Base-by-base conservation (phyloP, 805 yeast genomes). In the Candida xyloterini region DNA sequence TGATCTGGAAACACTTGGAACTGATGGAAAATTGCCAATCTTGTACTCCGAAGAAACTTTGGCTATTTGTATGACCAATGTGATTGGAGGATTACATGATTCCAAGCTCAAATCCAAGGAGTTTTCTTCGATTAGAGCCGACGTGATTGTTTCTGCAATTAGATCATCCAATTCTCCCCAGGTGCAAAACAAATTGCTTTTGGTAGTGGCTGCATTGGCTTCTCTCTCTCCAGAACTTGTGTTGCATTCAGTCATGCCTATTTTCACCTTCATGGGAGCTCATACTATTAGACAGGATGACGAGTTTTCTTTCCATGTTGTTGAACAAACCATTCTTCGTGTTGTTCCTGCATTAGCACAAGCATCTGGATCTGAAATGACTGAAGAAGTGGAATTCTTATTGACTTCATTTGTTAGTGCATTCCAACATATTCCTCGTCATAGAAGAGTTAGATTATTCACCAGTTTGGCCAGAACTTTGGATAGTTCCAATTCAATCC, bases 211-310 rank as follows among this genome's bases (percentile, higher is more conserved):
- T 2, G 83, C 88, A 34, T 68, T 93, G 50, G 98, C 98, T 1
- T 71, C 88, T 1, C 66, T 93, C 40, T 85, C 91, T 10, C 96
- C 98, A 7, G 97, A 91, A 56, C 78, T 84, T 22, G 89, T 93
- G 21, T 68, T 93, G 38, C 98, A 93, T 65, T 85, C 96, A 2
- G 96, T 93, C 7, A 93, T 93, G 99, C 99, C 99, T n/a, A 91
- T 93, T 36, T 93, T 93, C 70, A 93, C 99, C 1, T 93, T 93
- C 55, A 93, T 93, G 98, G 99, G 99, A 44, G 95, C 98, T 10
- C 95, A 89, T 56, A 90, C 97, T 10, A 78, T 93, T 37, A 82
- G 96, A 55, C 96, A 93, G 65, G 99, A 93, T 61, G 98, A 93
- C 62, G 97, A 88, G 58, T 91, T 86, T 56, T 88, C 97, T 0